These are phyloP conservation scores for Grosmannia penicillata DNA, from an alignment of 2,329 filamentous ascomycete species.

Conservation along the genomic window DNA sequence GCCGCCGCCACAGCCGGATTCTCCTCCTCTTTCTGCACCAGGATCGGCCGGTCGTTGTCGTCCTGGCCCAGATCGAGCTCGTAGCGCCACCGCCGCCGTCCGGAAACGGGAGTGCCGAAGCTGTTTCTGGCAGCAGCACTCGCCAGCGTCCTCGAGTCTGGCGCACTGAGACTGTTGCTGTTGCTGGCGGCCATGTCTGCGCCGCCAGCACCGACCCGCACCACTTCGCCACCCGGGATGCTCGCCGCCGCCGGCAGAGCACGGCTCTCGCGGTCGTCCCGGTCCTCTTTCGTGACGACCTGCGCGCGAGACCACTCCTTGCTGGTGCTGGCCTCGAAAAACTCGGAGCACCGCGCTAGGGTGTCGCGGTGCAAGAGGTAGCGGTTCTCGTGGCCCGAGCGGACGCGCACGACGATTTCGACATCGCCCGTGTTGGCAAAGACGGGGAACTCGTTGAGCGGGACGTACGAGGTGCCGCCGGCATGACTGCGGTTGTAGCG, in stretches of 20 bases:
- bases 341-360: conserved; percentile 77
- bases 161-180: no score
- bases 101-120: conserved; percentile 20
- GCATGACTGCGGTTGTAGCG: conserved; percentile 69
- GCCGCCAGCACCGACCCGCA: conserved; percentile 6
- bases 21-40: conserved; percentile 62
- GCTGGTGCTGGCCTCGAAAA: conserved; percentile 78
- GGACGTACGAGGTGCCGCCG: conserved; percentile 51
- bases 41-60: conserved; percentile 68
- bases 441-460: conserved; percentile 83
- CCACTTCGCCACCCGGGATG: conserved; percentile 27
- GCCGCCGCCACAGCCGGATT: conserved; percentile 9
- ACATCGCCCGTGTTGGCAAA: conserved; percentile 87
- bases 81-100: conserved; percentile 59
- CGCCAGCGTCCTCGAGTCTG: no score
- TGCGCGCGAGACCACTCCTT: conserved; percentile 55
- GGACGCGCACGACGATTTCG: conserved; percentile 61
- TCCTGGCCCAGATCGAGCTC: conserved; percentile 66
- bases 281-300: not conserved
- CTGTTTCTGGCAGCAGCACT: conserved; percentile 4
- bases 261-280: not conserved
- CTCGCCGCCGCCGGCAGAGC: conserved; percentile 18
- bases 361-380: conserved; percentile 84
- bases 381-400: conserved; percentile 57
- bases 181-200: conserved; percentile 32